These are phyloP conservation scores for Diacronema lutheri DNA, from an alignment of 78 protist genomes.

Conservation along the genomic window DNA sequence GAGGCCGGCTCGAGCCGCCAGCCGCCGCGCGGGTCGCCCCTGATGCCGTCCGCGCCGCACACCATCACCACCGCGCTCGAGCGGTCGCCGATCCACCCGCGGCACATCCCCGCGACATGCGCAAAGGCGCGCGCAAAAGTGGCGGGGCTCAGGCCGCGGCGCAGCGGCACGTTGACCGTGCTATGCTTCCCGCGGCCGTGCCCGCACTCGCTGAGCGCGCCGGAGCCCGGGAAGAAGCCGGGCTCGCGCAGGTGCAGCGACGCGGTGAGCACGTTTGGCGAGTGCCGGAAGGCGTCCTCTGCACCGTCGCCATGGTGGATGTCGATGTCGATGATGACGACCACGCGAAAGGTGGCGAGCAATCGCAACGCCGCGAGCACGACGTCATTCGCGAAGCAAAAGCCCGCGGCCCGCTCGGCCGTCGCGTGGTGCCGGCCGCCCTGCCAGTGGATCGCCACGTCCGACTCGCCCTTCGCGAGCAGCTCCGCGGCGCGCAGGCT, in stretches of 20 bases:
- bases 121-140: not conserved
- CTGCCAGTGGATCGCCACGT: not conserved
- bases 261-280: not conserved
- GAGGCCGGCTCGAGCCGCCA: not conserved
- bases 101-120: not conserved
- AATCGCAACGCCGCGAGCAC: not conserved
- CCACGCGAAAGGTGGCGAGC: not conserved
- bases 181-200: not conserved
- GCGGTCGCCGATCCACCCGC: not conserved
- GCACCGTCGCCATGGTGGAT: constrained; percentile 15
- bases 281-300: not conserved
- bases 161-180: constrained; percentile 11
- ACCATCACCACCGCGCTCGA: not conserved
- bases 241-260: not conserved
- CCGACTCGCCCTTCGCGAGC: no score
- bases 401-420: not conserved
- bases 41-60: not conserved
- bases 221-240: constrained; percentile 5
- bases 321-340: not conserved
- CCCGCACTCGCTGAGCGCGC: not conserved
- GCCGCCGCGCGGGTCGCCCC: not conserved
- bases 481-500: not conserved
- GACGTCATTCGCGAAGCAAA: constrained; percentile 13
- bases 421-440: constrained; percentile 36
- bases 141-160: not conserved